These are phyloP conservation scores for Penicillium freii DNA, from an alignment of 2,329 filamentous ascomycete genomes.

Conservation along the genomic window DNA sequence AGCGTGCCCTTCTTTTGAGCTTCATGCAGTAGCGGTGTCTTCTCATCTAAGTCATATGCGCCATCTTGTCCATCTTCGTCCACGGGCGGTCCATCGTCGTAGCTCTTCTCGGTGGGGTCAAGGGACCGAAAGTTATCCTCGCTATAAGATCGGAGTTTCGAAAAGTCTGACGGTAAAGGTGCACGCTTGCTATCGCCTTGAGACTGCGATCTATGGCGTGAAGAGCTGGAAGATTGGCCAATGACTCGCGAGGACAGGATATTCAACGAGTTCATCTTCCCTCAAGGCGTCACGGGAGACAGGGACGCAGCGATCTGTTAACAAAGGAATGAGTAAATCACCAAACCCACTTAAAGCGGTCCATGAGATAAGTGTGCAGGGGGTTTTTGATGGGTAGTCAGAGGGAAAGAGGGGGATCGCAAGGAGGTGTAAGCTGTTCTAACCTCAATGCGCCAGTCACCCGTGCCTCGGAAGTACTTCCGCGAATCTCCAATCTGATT, in stretches of 20 bases:
- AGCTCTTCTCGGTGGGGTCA: slow-evolving; percentile 29
- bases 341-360: slow-evolving; percentile 14
- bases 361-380: slow-evolving; percentile 12
- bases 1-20: slow-evolving; percentile 37
- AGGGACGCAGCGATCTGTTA: slow-evolving; percentile 37
- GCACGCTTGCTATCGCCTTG: slow-evolving; percentile 47
- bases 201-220: slow-evolving; percentile 55
- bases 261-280: slow-evolving; percentile 94
- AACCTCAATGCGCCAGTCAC: slow-evolving; percentile 44
- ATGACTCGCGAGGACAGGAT: slow-evolving; percentile 83
- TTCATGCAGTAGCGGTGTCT: slow-evolving; percentile 62
- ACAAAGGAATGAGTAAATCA: slow-evolving; percentile 19
- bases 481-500: slow-evolving; percentile 16
- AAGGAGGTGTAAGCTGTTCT: slow-evolving; percentile 26
- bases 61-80: slow-evolving; percentile 37
- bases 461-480: slow-evolving; percentile 30
- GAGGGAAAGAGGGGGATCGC: slow-evolving; percentile 14
- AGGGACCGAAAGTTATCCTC: slow-evolving; percentile 39
- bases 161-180: slow-evolving; percentile 33
- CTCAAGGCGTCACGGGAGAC: slow-evolving; percentile 48
- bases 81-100: slow-evolving; percentile 28
- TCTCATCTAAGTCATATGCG: slow-evolving; percentile 56
- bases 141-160: slow-evolving; percentile 45
- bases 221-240: slow-evolving; percentile 55
- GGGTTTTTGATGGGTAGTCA: slow-evolving; percentile 7